Evolutionary conservation across 768 basidiomycete species (phyloP).

Genomic region (Baorangia bicolor): DNA sequence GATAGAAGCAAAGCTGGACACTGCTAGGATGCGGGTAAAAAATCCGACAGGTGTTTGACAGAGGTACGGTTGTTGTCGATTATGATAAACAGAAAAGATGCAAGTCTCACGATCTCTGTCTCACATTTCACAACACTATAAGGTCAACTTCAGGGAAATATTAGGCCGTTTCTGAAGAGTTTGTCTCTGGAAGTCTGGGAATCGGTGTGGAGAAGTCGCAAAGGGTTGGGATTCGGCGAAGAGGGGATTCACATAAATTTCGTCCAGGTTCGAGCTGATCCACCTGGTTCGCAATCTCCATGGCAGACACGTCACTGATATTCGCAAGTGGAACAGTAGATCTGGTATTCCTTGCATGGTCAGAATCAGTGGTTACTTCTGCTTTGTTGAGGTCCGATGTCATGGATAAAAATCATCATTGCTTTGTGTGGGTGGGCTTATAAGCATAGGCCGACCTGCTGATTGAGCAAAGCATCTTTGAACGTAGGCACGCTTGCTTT

Average conservation of each 20-base stretch:
- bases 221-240: neutral
- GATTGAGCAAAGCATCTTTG: neutral
- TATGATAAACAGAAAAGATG: slow-evolving; percentile 10
- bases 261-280: neutral
- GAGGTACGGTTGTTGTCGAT: slow-evolving; percentile 10
- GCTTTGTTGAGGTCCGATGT: slow-evolving; percentile 21
- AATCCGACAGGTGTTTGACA: slow-evolving; percentile 21
- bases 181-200: neutral
- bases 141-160: neutral
- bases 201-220: neutral
- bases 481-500: slow-evolving; percentile 4
- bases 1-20: neutral
- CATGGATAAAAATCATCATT: slow-evolving; percentile 5
- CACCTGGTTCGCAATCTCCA: neutral
- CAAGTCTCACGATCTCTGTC: slow-evolving; percentile 17
- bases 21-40: neutral
- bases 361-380: neutral
- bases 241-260: neutral
- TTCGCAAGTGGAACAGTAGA: neutral
- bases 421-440: slow-evolving; percentile 10
- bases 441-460: neutral
- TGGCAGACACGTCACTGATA: neutral
- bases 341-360: neutral
- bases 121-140: neutral
- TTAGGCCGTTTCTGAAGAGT: neutral